Base-by-base conservation (phyloP, 2,329 filamentous ascomycete species). In the Dactylellina parvicollis region DNA sequence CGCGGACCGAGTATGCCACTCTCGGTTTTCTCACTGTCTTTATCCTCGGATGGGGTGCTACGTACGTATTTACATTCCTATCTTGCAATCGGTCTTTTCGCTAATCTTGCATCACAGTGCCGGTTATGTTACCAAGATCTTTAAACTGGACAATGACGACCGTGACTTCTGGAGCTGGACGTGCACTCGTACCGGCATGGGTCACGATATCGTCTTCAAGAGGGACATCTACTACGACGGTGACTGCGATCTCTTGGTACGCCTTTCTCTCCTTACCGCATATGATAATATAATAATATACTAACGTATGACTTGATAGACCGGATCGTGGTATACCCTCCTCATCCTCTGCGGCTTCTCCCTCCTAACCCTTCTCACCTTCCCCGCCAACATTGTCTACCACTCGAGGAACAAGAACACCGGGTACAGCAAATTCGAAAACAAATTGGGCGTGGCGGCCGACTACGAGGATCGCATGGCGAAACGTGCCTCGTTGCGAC, bases 131-230 rank as follows among this genome's bases (percentile, higher is more conserved):
- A 74, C 70, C 50, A 44, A 69, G 9, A 34, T 54, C 55, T 74
- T 74, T 34, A 74, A 74, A 44, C 28, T 69, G 12, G 70, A 74
- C 56, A 74, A 74, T 14, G 64, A 74, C 26, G 61, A 67, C 47
- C 55, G 64, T 47, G 70, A 74, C 38, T 74, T 74, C 62, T 74
- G 70, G 70, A 59, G 49, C 34, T 74, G 64, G 61, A 74, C 70
- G 20, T 74, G 70, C n/a, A 52, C 55, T 28, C 61, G 70, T 18
- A 38, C 9, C 9, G 70, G 70, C 10, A 74, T 64, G 62, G 70
- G 62, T 14, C 70, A 74, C 16, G 70, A 67, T 32, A 69, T 69
- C n/a, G 64, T 74, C 16, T 74, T 74, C 62, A 74, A 74, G 44
- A 32, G 62, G 40, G 34, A 67, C 12, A 74, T 74, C 24, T 74